phyloP scores from a whole-genome alignment of 2,329 filamentous ascomycete genomes.

The Arthroderma uncinatum region DNA sequence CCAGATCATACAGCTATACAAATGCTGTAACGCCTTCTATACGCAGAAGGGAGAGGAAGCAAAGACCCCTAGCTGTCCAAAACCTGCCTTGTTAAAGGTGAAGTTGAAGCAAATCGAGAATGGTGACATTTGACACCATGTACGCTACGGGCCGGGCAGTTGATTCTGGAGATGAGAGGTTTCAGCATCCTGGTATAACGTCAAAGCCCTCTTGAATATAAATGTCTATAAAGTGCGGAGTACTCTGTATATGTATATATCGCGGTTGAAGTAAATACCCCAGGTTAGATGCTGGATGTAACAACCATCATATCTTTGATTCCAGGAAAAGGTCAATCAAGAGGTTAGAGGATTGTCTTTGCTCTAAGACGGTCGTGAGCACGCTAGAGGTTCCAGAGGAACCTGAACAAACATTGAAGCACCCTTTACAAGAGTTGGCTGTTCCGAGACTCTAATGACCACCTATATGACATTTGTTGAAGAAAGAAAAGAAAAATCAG shows the following conservation, averaged over 20 bases:
- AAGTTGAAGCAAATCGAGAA: slow-evolving; percentile 61
- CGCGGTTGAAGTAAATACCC: slow-evolving; percentile 24
- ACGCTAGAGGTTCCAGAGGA: slow-evolving; percentile 70
- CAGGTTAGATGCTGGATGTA: slow-evolving; percentile 36
- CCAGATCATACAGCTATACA: slow-evolving; percentile 75
- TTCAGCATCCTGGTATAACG: too few relatives aligned
- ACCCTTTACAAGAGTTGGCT: slow-evolving; percentile 43
- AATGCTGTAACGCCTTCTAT: slow-evolving; percentile 89
- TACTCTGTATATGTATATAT: neutral
- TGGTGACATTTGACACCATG: neutral
- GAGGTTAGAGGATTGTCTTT: slow-evolving; percentile 55
- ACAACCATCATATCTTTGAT: slow-evolving; percentile 20
- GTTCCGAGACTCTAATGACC: slow-evolving; percentile 99
- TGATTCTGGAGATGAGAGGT: too few relatives aligned
- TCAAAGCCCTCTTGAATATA: too few relatives aligned
- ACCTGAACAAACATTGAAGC: slow-evolving; percentile 87
- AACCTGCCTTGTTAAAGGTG: slow-evolving; percentile 62
- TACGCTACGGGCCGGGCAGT: neutral
- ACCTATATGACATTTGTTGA: slow-evolving; percentile 55
- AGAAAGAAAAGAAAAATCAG: slow-evolving; percentile 39
- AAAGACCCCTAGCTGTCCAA: slow-evolving; percentile 72
- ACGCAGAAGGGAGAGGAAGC: slow-evolving; percentile 64
- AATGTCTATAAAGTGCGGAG: neutral
- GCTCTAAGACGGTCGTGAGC: slow-evolving; percentile 96
- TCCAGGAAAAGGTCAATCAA: slow-evolving; percentile 51